phyloP scores from a whole-genome alignment of 192 early-diverging fungal species.

The Rhizoclosmatium sp. region DNA sequence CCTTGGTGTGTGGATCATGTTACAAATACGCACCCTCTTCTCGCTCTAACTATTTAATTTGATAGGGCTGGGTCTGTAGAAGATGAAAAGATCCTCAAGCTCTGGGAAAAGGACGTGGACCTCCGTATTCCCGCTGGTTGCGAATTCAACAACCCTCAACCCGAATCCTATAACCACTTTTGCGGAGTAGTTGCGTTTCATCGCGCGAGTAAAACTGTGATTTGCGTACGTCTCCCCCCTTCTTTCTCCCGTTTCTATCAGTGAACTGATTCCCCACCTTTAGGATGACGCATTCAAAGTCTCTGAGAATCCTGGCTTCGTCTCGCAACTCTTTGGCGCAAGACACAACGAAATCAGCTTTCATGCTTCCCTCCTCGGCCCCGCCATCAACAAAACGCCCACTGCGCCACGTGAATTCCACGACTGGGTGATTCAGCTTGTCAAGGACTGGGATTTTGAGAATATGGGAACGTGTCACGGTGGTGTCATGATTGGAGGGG shows the following conservation, averaged over 20 bases:
- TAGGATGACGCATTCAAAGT: slow-evolving; percentile 32
- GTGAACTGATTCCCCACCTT: not conserved
- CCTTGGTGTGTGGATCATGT: slow-evolving; percentile 19
- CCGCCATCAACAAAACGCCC: slow-evolving; percentile 26
- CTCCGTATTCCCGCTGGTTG: slow-evolving; percentile 3
- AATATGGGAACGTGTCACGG: slow-evolving; percentile 34
- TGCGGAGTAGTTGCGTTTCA: slow-evolving; percentile 38
- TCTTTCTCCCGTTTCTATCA: not conserved
- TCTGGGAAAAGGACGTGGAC: not conserved
- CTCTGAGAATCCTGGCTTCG: slow-evolving; percentile 5
- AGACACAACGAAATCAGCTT: slow-evolving; percentile 13
- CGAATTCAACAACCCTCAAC: slow-evolving; percentile 33
- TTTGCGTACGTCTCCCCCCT: slow-evolving; percentile 20
- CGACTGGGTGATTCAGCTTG: slow-evolving; percentile 26
- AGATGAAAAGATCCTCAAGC: not conserved
- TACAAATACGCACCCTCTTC: too few species aligned
- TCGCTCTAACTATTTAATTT: not conserved
- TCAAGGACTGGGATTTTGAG: slow-evolving; percentile 40
- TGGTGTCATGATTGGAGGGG: slow-evolving; percentile 28
- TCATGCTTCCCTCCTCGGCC: slow-evolving; percentile 19
- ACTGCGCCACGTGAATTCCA: slow-evolving; percentile 29
- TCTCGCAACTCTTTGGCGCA: not conserved
- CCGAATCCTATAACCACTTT: slow-evolving; percentile 35
- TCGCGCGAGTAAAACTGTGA: slow-evolving; percentile 23
- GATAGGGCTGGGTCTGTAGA: slow-evolving; percentile 5